Evolutionary conservation across 306 rosid genomes (phyloP).

Genomic region (Casuarina cunninghamiana): DNA sequence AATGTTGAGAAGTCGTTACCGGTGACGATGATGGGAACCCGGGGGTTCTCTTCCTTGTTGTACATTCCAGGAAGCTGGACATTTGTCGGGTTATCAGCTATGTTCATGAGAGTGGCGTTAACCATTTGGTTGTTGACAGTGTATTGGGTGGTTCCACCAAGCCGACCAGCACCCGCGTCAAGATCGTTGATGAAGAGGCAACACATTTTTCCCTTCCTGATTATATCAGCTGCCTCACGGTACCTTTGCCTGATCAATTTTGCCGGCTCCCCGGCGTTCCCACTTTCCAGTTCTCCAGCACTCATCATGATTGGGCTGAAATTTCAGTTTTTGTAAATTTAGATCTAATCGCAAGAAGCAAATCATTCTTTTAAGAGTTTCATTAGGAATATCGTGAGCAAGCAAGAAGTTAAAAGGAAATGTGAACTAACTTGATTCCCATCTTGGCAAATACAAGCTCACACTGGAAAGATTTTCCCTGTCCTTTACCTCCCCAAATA

Average conservation of each 20-base stretch:
- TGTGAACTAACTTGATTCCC: constrained; percentile 84
- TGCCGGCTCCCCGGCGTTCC: constrained; percentile 98
- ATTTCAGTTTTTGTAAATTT: constrained; percentile 5
- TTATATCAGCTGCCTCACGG: constrained; percentile 93
- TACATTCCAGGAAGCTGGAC: constrained; percentile 99
- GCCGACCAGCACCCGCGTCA: constrained; percentile 94
- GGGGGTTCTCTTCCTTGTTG: constrained; percentile 96
- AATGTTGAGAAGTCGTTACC: constrained; percentile 96
- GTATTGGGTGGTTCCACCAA: constrained; percentile 98
- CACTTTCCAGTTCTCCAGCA: constrained; percentile 98
- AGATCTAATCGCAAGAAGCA: constrained; percentile 3
- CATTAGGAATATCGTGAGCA: background rate
- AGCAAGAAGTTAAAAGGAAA: constrained; percentile 8
- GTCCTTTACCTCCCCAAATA: constrained; percentile 99
- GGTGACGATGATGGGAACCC: constrained; percentile 94
- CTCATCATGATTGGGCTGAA: constrained; percentile 99
- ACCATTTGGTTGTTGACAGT: constrained; percentile 99
- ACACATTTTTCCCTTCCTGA: constrained; percentile 90
- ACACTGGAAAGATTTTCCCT: constrained; percentile 97
- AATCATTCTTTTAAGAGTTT: background rate
- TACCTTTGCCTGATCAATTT: constrained; percentile 91
- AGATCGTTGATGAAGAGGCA: constrained; percentile 92
- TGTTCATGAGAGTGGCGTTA: constrained; percentile 98
- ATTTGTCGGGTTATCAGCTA: constrained; percentile 90
- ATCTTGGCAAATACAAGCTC: constrained; percentile 96